Evolutionary conservation across 768 basidiomycete species (phyloP), one percentile per base, ranked within the genome.

Genomic region (Albatrellus ellisii): DNA sequence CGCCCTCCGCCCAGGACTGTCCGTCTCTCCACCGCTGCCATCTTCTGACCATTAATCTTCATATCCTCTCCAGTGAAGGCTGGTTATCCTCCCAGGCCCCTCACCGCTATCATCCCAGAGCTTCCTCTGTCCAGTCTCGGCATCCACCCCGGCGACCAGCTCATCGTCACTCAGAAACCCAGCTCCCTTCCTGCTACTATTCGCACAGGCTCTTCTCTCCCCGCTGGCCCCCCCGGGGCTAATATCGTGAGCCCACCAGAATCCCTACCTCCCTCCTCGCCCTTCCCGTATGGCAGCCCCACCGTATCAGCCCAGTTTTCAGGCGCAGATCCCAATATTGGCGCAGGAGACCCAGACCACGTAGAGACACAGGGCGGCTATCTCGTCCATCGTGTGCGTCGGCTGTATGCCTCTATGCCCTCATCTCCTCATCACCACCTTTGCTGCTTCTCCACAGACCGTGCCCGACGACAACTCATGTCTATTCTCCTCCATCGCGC

Each of bases 381-480:
- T 41, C 66, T 89, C 14, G 62, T 89, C n/a, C 84, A 88, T 54
- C 65, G 81, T 46, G 87, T 86, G 54, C 33, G 62, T 49, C 6
- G 15, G 60, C 46, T n/a, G n/a, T n/a, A n/a, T n/a, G n/a, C n/a
- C n/a, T n/a, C n/a, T n/a, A n/a, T n/a, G n/a, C n/a, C n/a, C n/a
- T n/a, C 26, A 26, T 35, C n/a, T 21, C 10, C 11, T 5, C 1
- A 27, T 24, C 24, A 37, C 12, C 36, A 26, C n/a, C 22, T 8
- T 18, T n/a, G 15, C 22, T 52, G 32, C 29, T 18, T 26, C 47
- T 26, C 35, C 47, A 27, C 48, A 85, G 75, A 69, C 90, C 42
- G 88, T 94, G 14, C 92, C 91, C n/a, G 94, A 98, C 54, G 94
- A 98, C 62, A 98, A 98, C 54, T 85, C 89, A 1, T 98, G 94